These are phyloP conservation scores for Trichoderma koningii DNA, from an alignment of 2,329 filamentous ascomycete genomes.

Conservation along the genomic window DNA sequence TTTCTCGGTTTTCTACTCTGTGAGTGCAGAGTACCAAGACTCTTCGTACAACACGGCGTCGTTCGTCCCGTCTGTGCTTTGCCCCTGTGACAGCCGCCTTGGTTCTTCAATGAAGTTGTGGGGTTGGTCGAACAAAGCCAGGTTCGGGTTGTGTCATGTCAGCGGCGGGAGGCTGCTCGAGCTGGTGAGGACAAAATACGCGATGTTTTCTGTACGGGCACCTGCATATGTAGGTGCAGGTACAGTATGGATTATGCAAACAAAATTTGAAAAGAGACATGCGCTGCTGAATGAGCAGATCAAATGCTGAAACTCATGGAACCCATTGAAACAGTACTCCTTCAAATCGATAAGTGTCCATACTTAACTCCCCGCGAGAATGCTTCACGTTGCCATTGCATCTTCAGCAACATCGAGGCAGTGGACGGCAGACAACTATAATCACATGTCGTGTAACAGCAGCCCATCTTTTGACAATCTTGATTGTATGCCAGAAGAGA, in stretches of 20 bases:
- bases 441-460: constrained; percentile 18
- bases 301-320: too few species aligned
- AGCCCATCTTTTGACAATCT: constrained; percentile 13
- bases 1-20: background rate
- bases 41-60: background rate
- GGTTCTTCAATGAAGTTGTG: constrained; percentile 12
- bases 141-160: background rate
- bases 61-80: background rate
- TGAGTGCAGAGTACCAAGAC: background rate
- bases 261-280: too few species aligned
- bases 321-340: too few species aligned
- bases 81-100: background rate
- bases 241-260: too few species aligned
- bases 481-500: background rate
- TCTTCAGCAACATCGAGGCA: background rate
- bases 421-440: background rate
- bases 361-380: too few species aligned
- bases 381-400: too few species aligned
- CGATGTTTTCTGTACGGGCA: background rate
- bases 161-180: constrained; percentile 24
- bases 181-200: constrained; percentile 7
- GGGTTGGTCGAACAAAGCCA: constrained; percentile 9
- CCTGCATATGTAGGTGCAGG: background rate
- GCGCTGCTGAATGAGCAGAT: too few species aligned
- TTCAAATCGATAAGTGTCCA: too few species aligned